Conservation (phyloP, 2,329 filamentous ascomycete genomes). For the Aspergillus flavus region DNA sequence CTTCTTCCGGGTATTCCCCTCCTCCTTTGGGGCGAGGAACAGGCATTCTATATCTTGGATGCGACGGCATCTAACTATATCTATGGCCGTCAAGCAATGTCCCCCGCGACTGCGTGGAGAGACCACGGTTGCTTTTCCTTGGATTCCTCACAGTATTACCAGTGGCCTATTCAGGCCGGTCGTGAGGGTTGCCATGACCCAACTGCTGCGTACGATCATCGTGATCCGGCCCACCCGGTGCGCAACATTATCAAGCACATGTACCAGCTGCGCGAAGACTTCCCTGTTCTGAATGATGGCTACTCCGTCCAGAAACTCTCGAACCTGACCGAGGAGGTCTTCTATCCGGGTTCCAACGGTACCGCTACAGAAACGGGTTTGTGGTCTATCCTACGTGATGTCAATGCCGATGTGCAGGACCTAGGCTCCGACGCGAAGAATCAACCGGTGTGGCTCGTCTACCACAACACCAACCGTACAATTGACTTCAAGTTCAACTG, state of each 20-base stretch:
- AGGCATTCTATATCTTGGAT: slow-evolving; percentile 65
- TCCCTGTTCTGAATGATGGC: slow-evolving; percentile 62
- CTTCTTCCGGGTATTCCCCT: slow-evolving; percentile 64
- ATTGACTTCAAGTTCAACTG: slow-evolving; percentile 62
- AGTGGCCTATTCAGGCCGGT: slow-evolving; percentile 60
- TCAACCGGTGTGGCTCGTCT: slow-evolving; percentile 50
- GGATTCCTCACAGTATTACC: slow-evolving; percentile 59
- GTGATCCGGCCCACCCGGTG: slow-evolving; percentile 63
- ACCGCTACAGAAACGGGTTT: slow-evolving; percentile 60
- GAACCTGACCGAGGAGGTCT: slow-evolving; percentile 56
- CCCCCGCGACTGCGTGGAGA: slow-evolving; percentile 64
- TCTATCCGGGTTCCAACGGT: slow-evolving; percentile 55
- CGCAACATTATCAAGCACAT: slow-evolving; percentile 64
- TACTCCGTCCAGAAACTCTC: slow-evolving; percentile 59
- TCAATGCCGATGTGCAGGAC: slow-evolving; percentile 55
- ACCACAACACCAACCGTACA: slow-evolving; percentile 51
- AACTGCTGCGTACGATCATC: slow-evolving; percentile 60
- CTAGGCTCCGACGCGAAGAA: slow-evolving; percentile 47
- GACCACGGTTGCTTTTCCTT: slow-evolving; percentile 66
- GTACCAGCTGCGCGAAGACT: slow-evolving; percentile 62
- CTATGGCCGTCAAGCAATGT: slow-evolving; percentile 66
- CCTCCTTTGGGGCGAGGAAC: slow-evolving; percentile 68
- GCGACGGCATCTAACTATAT: slow-evolving; percentile 67
- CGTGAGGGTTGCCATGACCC: slow-evolving; percentile 60
- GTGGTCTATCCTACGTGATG: slow-evolving; percentile 61